phyloP scores from a whole-genome alignment of 257 asterid genomes.

The Phtheirospermum japonicum region DNA sequence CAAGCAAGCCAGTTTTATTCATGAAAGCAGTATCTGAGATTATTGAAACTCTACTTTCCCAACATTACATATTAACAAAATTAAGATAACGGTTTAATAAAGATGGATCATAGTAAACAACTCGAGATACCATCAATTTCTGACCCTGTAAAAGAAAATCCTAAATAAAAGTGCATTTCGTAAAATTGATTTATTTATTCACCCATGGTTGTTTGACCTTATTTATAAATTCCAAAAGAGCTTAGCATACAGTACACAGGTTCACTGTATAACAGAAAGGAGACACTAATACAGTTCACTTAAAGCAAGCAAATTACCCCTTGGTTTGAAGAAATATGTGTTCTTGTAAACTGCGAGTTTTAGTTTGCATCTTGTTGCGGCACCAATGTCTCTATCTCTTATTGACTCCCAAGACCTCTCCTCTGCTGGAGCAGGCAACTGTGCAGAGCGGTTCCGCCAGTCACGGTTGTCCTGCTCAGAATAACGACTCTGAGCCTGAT shows the following conservation, averaged over 20 bases:
- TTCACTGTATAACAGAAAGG: not conserved
- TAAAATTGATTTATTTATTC: not conserved
- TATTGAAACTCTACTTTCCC: too few relatives aligned
- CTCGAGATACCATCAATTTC: not conserved
- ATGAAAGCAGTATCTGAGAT: not conserved
- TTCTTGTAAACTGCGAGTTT: slow-evolving; percentile 44
- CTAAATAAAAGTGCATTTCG: not conserved
- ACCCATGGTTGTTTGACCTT: slow-evolving; percentile 11
- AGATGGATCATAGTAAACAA: too few relatives aligned
- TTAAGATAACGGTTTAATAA: too few relatives aligned
- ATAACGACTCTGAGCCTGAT: slow-evolving; percentile 49
- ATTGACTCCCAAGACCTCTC: slow-evolving; percentile 52
- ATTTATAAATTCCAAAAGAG: not conserved
- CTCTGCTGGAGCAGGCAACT: slow-evolving; percentile 36
- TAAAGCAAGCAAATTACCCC: slow-evolving; percentile 34
- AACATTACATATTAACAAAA: not conserved
- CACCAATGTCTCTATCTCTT: slow-evolving; percentile 55
- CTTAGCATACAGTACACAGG: not conserved
- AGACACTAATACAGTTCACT: slow-evolving; percentile 3
- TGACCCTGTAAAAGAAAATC: not conserved
- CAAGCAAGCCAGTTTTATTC: not conserved
- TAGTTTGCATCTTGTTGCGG: slow-evolving; percentile 45
- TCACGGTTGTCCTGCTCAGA: slow-evolving; percentile 64
- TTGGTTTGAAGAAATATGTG: slow-evolving; percentile 55
- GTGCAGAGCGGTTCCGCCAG: slow-evolving; percentile 55